Conservation (phyloP, 345 rosid genomes). For the Aegle marmelos region DNA sequence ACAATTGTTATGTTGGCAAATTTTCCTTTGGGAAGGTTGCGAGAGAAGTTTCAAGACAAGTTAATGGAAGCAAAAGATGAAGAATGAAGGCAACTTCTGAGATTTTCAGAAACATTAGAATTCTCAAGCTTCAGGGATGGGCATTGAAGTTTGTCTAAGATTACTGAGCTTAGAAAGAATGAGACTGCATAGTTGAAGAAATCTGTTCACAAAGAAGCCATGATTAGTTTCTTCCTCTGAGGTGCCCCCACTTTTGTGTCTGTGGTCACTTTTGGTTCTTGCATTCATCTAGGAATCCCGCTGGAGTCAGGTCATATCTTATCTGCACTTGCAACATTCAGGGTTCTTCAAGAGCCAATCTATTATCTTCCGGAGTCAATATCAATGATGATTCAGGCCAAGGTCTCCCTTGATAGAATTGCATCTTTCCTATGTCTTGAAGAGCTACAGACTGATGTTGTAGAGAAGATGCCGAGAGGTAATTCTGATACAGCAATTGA, state of each 20-base stretch:
- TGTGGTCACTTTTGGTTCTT: constrained; percentile 55
- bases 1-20: constrained; percentile 50
- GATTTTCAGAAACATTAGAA: constrained; percentile 67
- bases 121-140: constrained; percentile 76
- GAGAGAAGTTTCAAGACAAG: constrained; percentile 63
- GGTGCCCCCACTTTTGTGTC: constrained; percentile 66
- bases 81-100: constrained; percentile 72
- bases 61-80: constrained; percentile 64
- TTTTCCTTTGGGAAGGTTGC: constrained; percentile 52
- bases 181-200: constrained; percentile 63
- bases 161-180: constrained; percentile 37
- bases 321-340: constrained; percentile 70
- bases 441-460: constrained; percentile 44
- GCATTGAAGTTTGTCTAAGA: constrained; percentile 69
- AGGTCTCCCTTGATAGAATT: constrained; percentile 72
- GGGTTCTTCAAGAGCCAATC: constrained; percentile 62
- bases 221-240: constrained; percentile 54
- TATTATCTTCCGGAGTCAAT: constrained; percentile 56
- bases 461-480: constrained; percentile 44
- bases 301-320: constrained; percentile 66
- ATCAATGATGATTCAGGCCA: constrained; percentile 58
- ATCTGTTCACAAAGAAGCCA: constrained; percentile 42
- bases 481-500: constrained; percentile 44
- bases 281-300: constrained; percentile 53
- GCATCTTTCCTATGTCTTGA: constrained; percentile 55